These are phyloP conservation scores for Candida frijolesensis DNA, from an alignment of 1,139 yeast species.

Conservation along the genomic window DNA sequence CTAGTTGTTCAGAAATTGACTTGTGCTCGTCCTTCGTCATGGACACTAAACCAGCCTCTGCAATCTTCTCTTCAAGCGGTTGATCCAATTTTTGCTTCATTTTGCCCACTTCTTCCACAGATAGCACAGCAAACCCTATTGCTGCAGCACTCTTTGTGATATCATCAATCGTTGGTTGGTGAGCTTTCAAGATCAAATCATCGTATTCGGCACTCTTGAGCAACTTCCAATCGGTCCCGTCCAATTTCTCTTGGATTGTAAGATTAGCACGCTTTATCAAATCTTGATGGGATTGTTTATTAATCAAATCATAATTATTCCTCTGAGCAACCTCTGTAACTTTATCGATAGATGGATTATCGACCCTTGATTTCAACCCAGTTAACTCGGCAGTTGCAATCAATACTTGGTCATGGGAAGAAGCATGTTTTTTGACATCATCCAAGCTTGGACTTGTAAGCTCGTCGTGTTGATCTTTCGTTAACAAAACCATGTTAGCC, in stretches of 20 bases:
- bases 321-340: slow-evolving; percentile 17
- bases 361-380: slow-evolving; percentile 18
- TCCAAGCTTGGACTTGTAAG: slow-evolving; percentile 25
- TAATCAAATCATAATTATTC: slow-evolving; percentile 12
- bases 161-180: slow-evolving; percentile 39
- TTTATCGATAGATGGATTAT: slow-evolving; percentile 17
- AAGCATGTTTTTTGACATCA: slow-evolving; percentile 22
- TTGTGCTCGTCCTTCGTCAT: slow-evolving; percentile 35
- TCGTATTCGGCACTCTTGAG: slow-evolving; percentile 31
- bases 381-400: slow-evolving; percentile 20
- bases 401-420: slow-evolving; percentile 19
- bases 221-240: slow-evolving; percentile 26
- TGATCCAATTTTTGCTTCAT: slow-evolving; percentile 2
- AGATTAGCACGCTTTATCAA: slow-evolving; percentile 20
- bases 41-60: slow-evolving; percentile 37
- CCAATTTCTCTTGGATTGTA: slow-evolving; percentile 27
- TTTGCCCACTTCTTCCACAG: slow-evolving; percentile 19
- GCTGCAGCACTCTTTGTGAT: slow-evolving; percentile 29
- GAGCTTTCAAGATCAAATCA: slow-evolving; percentile 34
- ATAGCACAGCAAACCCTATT: slow-evolving; percentile 31
- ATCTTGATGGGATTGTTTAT: slow-evolving; percentile 23
- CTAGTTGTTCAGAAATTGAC: slow-evolving; percentile 19
- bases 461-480: slow-evolving; percentile 19
- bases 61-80: slow-evolving; percentile 22
- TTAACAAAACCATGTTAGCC: slow-evolving; percentile 21